These are phyloP conservation scores for Aspergillus egyptiacus DNA, from an alignment of 495 filamentous ascomycete species.

Conservation along the genomic window DNA sequence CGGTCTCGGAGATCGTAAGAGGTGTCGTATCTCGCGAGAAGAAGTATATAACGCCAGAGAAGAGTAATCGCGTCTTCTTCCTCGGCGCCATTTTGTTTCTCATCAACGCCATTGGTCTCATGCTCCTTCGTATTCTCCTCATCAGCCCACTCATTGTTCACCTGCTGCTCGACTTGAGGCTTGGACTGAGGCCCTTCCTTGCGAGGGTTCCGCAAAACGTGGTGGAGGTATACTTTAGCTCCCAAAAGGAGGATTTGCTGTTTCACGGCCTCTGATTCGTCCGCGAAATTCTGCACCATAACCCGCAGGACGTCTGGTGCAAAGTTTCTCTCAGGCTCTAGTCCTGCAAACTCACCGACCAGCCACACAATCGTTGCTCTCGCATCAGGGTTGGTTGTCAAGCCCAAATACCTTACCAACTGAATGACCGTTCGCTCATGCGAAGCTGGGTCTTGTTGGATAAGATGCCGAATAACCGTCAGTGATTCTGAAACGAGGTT, in stretches of 20 bases:
- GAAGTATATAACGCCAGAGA: conserved; percentile 78
- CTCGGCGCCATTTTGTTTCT: conserved; percentile 18
- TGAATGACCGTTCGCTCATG: conserved; percentile 78
- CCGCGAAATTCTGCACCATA: conserved; percentile 72
- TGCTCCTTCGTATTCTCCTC: conserved; percentile 30
- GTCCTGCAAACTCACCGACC: conserved; percentile 84
- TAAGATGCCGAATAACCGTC: conserved; percentile 90
- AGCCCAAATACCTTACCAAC: conserved; percentile 86
- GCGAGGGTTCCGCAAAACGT: conserved; percentile 57
- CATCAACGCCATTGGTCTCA: conserved; percentile 24
- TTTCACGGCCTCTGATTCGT: conserved; percentile 80
- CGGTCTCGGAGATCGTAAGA: conserved; percentile 95
- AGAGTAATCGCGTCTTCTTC: conserved; percentile 57
- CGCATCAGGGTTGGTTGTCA: conserved; percentile 74
- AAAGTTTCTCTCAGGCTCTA: conserved; percentile 74
- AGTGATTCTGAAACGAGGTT: conserved; percentile 84
- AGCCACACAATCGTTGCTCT: conserved; percentile 95
- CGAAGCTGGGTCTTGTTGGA: conserved; percentile 76
- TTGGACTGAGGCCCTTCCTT: conserved; percentile 20
- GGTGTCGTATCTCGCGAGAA: conserved; percentile 82
- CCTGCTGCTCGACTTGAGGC: conserved; percentile 18
- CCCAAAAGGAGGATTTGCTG: conserved; percentile 86
- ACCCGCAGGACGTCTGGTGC: conserved; percentile 91
- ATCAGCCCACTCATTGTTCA: conserved; percentile 40
- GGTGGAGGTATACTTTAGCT: conserved; percentile 89